Evolutionary conservation across 129 eudicot species (phyloP).

Genomic region (Calendula officinalis): DNA sequence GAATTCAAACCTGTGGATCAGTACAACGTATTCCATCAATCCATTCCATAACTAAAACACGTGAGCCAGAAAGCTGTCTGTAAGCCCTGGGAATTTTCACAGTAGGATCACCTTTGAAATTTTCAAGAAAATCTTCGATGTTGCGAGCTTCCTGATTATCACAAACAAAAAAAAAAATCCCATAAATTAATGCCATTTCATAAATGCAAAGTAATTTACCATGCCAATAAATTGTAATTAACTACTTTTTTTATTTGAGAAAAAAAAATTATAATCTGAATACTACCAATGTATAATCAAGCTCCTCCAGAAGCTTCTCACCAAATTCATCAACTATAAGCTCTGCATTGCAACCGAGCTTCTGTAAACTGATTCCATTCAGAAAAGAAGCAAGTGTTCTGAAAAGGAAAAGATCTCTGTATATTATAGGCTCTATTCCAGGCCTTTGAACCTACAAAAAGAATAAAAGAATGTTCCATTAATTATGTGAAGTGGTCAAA

Average conservation of each 20-base stretch:
- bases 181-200: neutral
- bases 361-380: slow-evolving; percentile 93
- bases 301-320: slow-evolving; percentile 99
- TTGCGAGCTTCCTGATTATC: slow-evolving; percentile 87
- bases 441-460: slow-evolving; percentile 91
- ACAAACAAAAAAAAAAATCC: slow-evolving; percentile 13
- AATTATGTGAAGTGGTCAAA: neutral
- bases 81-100: slow-evolving; percentile 94
- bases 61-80: slow-evolving; percentile 83
- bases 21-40: slow-evolving; percentile 99
- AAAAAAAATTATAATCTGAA: slow-evolving; percentile 8
- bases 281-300: slow-evolving; percentile 94
- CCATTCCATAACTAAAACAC: slow-evolving; percentile 99
- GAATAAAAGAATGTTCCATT: slow-evolving; percentile 8
- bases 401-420: slow-evolving; percentile 94
- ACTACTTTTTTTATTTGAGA: neutral
- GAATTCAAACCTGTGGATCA: slow-evolving; percentile 74
- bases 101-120: slow-evolving; percentile 92
- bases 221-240: neutral
- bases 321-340: slow-evolving; percentile 99
- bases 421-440: slow-evolving; percentile 92
- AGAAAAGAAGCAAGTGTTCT: slow-evolving; percentile 95
- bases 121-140: slow-evolving; percentile 90
- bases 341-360: slow-evolving; percentile 96
- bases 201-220: neutral